These are phyloP conservation scores for Gossypium schwendimanii DNA, from an alignment of 441 rosid genomes.

Conservation along the genomic window DNA sequence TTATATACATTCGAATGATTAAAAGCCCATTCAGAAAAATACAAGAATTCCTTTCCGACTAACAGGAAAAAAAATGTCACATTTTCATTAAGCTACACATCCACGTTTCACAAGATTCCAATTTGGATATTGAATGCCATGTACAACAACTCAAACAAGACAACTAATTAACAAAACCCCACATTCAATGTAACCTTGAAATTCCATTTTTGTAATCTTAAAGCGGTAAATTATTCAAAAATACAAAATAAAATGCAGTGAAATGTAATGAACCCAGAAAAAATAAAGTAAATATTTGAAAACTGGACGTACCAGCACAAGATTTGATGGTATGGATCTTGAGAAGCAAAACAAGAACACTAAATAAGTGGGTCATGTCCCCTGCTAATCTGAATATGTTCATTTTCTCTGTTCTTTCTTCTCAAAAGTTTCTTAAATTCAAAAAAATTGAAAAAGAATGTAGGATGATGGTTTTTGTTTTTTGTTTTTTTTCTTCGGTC, in stretches of 20 bases:
- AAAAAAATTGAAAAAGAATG: not conserved
- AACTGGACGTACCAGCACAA: conserved; percentile 47
- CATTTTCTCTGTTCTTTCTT: conserved; percentile 28
- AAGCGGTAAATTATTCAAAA: not conserved
- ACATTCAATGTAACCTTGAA: not conserved
- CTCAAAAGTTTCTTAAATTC: not conserved
- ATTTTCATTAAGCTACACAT: not conserved
- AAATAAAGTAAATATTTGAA: not conserved
- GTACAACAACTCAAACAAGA: not conserved
- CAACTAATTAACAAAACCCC: not conserved
- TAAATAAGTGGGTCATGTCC: conserved; percentile 70
- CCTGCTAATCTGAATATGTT: conserved; percentile 73
- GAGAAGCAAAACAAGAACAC: conserved; percentile 68
- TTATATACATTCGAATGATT: not conserved
- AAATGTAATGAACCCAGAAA: not conserved
- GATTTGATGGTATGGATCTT: conserved; percentile 83
- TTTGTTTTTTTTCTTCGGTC: too few relatives aligned
- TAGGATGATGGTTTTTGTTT: not conserved
- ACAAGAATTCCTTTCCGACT: not conserved
- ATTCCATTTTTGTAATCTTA: not conserved
- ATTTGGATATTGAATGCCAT: not conserved
- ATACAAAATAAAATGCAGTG: not conserved
- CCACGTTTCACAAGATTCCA: not conserved
- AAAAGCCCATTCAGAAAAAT: not conserved
- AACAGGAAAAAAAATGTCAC: not conserved